Evolutionary conservation across 345 rosid species (phyloP).

Genomic region (Eutrema heterophyllum): DNA sequence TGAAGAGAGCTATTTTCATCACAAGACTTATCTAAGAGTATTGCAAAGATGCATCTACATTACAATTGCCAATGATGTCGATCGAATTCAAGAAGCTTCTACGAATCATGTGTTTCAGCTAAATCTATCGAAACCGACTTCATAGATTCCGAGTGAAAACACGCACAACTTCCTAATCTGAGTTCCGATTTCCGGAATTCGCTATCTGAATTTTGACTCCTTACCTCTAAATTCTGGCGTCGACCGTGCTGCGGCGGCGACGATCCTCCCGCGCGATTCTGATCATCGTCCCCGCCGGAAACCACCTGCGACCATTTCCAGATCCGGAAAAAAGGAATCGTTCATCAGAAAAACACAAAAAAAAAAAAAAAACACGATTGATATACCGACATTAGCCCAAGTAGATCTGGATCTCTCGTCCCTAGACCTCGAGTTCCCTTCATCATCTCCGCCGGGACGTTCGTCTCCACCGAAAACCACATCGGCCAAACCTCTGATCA

Average conservation of each 20-base stretch:
- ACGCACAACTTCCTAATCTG: background rate
- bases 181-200: background rate
- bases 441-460: conserved; percentile 1
- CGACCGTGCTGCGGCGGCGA: background rate
- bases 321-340: background rate
- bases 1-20: background rate
- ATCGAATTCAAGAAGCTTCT: background rate
- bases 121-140: background rate
- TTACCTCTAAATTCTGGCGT: conserved; percentile 26
- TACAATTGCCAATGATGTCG: background rate
- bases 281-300: conserved; percentile 46
- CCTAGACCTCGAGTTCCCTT: conserved; percentile 29
- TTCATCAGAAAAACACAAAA: background rate
- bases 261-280: conserved; percentile 21
- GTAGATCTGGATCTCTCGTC: conserved; percentile 66
- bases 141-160: background rate
- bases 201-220: background rate
- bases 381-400: conserved; percentile 59
- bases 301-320: conserved; percentile 53
- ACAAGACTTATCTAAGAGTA: background rate
- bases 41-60: background rate
- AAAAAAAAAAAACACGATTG: background rate
- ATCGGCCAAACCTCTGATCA: conserved; percentile 66
- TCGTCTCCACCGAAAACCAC: conserved; percentile 46
- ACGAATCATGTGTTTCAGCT: background rate